Evolutionary conservation across 331 rosid species (phyloP).

Genomic region (Cydonia oblonga): DNA sequence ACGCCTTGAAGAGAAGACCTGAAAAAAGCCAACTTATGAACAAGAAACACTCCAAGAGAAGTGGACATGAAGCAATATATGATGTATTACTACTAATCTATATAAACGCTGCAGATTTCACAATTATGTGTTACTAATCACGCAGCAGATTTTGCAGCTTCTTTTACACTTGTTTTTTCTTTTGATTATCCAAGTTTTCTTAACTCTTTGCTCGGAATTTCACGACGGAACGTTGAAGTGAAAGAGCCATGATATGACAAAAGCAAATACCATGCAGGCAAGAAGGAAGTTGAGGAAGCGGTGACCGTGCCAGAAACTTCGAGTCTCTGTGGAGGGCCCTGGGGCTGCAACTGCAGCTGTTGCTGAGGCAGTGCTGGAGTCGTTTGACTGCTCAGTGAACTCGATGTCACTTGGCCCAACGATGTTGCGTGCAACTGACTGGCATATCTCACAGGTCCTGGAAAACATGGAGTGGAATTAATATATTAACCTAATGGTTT

Average conservation of each 20-base stretch:
- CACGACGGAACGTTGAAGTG: slow-evolving; percentile 63
- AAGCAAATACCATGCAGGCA: slow-evolving; percentile 87
- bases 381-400: slow-evolving; percentile 35
- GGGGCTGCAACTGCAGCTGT: slow-evolving; percentile 29
- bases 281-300: slow-evolving; percentile 79
- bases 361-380: slow-evolving; percentile 29
- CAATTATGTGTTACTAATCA: no score
- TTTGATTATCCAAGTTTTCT: neutral
- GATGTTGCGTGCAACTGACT: slow-evolving; percentile 67
- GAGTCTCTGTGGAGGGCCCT: slow-evolving; percentile 42
- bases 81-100: slow-evolving; percentile 1
- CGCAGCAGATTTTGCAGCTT: no score
- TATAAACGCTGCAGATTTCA: neutral
- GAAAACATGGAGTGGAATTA: neutral
- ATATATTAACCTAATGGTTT: neutral
- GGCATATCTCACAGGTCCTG: slow-evolving; percentile 94
- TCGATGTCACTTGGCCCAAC: slow-evolving; percentile 46
- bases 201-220: neutral
- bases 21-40: slow-evolving; percentile 17
- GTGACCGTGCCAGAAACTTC: slow-evolving; percentile 77
- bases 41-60: slow-evolving; percentile 13
- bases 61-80: neutral
- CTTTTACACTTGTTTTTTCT: neutral
- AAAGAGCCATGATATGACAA: slow-evolving; percentile 87
- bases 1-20: slow-evolving; percentile 10